Evolutionary conservation across 805 yeast genomes (phyloP).

Genomic region (Saccharomycopsis babjevae): DNA sequence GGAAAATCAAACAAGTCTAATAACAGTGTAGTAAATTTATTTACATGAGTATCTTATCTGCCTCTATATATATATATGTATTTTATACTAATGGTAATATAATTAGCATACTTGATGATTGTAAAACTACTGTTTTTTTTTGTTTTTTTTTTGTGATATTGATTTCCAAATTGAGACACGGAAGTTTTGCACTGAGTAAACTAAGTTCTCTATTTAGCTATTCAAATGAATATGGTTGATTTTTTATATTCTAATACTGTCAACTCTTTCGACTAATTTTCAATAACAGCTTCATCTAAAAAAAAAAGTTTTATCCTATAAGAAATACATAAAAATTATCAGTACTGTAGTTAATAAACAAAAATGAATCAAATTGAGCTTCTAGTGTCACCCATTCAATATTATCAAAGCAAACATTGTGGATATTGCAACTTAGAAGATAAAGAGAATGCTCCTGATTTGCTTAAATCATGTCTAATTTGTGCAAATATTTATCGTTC

Average conservation of each 20-base stretch:
- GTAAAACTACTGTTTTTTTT: too few species aligned
- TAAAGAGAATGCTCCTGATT: background rate
- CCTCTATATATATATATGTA: background rate
- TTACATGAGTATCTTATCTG: background rate
- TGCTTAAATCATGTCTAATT: conserved; percentile 1
- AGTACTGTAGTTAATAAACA: background rate
- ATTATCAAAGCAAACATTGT: conserved; percentile 5
- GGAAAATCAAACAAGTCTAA: conserved; percentile 8
- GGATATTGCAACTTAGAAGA: conserved; percentile 12
- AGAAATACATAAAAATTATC: background rate
- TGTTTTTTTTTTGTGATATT: too few species aligned
- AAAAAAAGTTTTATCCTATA: too few species aligned
- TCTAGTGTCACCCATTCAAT: background rate
- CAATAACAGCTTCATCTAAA: too few species aligned
- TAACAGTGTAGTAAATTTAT: background rate
- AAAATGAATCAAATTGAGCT: background rate
- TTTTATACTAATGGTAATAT: background rate
- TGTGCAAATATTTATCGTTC: conserved; percentile 6
- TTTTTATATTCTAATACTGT: too few species aligned
- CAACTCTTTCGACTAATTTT: too few species aligned
- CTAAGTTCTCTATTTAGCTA: too few species aligned
- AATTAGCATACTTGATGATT: too few species aligned
- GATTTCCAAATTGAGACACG: too few species aligned
- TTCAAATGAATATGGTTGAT: too few species aligned
- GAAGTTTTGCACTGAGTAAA: too few species aligned